Percentiles rank a stretch among this genome's conserved stretches.
These are phyloP conservation scores for Scutellaria barbata DNA, from an alignment of 257 asterid genomes.

Conservation along the genomic window DNA sequence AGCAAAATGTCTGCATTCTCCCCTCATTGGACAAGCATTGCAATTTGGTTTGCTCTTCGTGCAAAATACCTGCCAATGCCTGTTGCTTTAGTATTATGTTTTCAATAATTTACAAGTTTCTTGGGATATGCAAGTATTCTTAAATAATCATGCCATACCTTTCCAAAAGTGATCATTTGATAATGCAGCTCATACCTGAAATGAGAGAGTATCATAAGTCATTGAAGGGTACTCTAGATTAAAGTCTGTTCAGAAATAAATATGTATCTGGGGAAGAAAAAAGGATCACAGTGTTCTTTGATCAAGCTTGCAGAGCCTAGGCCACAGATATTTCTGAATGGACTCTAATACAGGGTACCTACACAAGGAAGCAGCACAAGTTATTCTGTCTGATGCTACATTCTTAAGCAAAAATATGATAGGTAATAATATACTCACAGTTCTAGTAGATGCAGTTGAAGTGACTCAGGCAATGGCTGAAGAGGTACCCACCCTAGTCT, in stretches of 20 bases:
- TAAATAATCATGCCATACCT: conserved; percentile 48
- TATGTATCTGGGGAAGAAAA: background rate
- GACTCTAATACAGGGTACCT: conserved; percentile 77
- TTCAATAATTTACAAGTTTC: background rate
- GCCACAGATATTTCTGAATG: conserved; percentile 78
- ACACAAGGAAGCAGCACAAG: conserved; percentile 35
- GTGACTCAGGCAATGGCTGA: conserved; percentile 96
- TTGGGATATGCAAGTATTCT: conserved; percentile 13
- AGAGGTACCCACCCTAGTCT: conserved; percentile 99
- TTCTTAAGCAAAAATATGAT: conserved; percentile 27
- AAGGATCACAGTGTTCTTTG: conserved; percentile 62
- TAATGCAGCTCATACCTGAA: conserved; percentile 82
- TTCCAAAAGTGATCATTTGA: conserved; percentile 83
- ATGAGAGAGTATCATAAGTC: conserved; percentile 32
- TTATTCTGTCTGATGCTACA: conserved; percentile 32
- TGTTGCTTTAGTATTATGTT: conserved; percentile 20
- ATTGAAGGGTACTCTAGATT: conserved; percentile 15
- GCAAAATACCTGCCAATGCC: conserved; percentile 68
- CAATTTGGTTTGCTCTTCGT: conserved; percentile 84
- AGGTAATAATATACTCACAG: conserved; percentile 60
- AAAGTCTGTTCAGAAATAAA: conserved; percentile 9
- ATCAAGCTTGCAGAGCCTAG: conserved; percentile 74
- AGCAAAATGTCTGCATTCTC: conserved; percentile 80
- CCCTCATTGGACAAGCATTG: conserved; percentile 85
- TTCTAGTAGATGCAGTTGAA: conserved; percentile 95